Percentiles rank a stretch among this genome's conserved stretches.
phyloP scores from a whole-genome alignment of 1,284 basidiomycete genomes.

The Chiua sp. region DNA sequence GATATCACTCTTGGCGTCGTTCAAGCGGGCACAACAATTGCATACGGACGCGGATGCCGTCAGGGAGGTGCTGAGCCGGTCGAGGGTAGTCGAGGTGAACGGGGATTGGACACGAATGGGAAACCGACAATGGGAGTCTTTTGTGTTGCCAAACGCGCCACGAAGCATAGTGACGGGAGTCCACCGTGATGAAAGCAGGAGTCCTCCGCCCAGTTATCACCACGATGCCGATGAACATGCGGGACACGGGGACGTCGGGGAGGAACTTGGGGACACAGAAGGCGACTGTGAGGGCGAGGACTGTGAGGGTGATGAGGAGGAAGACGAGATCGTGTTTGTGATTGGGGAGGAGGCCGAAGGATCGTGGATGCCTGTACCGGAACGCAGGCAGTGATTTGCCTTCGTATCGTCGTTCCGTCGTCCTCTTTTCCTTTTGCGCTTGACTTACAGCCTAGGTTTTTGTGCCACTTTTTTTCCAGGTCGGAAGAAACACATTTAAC shows the following conservation, averaged over 20 bases:
- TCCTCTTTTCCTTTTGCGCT: background rate
- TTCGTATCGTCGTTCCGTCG: background rate
- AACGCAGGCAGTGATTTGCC: conserved; percentile 35
- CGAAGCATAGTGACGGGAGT: conserved; percentile 43
- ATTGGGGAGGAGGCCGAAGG: conserved; percentile 46
- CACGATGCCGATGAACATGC: background rate
- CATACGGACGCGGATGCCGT: conserved; percentile 73
- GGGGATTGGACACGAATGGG: conserved; percentile 71
- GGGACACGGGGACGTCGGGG: conserved; percentile 20
- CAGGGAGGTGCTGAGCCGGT: conserved; percentile 72
- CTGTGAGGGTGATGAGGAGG: conserved; percentile 52
- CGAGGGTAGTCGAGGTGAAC: conserved; percentile 76
- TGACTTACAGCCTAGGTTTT: conserved; percentile 13
- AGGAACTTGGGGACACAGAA: conserved; percentile 27
- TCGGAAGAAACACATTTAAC: conserved; percentile 19
- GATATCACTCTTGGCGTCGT: conserved; percentile 80
- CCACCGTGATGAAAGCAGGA: conserved; percentile 1
- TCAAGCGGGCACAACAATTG: conserved; percentile 81
- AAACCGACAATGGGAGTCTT: conserved; percentile 60
- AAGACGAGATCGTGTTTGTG: conserved; percentile 59
- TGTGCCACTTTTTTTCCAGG: conserved; percentile 2
- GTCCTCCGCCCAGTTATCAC: background rate
- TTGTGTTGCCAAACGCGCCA: conserved; percentile 73
- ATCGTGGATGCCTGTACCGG: conserved; percentile 50
- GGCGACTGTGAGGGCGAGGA: conserved; percentile 35